Conservation (phyloP, 108 stramenopile genomes). For the Phaeodactylum tricornutum region DNA sequence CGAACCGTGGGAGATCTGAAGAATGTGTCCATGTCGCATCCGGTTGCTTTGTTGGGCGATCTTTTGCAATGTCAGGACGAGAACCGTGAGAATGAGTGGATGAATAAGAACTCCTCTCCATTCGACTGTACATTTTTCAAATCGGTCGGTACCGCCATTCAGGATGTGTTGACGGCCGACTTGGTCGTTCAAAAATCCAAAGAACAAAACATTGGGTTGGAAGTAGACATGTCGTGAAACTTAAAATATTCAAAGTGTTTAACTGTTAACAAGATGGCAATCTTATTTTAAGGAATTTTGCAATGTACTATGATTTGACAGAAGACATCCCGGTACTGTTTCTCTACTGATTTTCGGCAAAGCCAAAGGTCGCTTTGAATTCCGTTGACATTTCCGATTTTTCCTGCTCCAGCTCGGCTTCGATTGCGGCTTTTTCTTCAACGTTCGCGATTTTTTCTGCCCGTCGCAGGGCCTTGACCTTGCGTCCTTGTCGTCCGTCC, state of each 20-base stretch:
- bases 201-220: slow-evolving; percentile 27
- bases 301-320: too few species aligned
- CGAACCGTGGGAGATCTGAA: slow-evolving; percentile 68
- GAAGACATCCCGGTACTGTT: too few species aligned
- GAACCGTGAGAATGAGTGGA: slow-evolving; percentile 5
- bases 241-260: slow-evolving; percentile 1
- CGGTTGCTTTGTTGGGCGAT: slow-evolving; percentile 45
- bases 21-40: slow-evolving; percentile 19
- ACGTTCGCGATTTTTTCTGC: slow-evolving; percentile 61
- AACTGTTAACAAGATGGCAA: not conserved
- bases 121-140: slow-evolving; percentile 65
- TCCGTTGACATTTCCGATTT: too few species aligned
- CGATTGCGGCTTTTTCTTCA: slow-evolving; percentile 68
- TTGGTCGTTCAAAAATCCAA: slow-evolving; percentile 23
- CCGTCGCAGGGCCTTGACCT: slow-evolving; percentile 77
- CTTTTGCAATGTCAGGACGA: slow-evolving; percentile 15
- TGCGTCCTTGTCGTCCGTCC: slow-evolving; percentile 68
- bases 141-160: slow-evolving; percentile 66
- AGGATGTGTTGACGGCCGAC: slow-evolving; percentile 64
- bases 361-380: too few species aligned
- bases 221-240: slow-evolving; percentile 26
- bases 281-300: not conserved
- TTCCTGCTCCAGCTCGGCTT: slow-evolving; percentile 65
- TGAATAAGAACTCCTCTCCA: too few species aligned
- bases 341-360: too few species aligned